These are phyloP conservation scores for Trichoderma afroharzianum DNA, from an alignment of 2,329 filamentous ascomycete genomes.

Conservation along the genomic window DNA sequence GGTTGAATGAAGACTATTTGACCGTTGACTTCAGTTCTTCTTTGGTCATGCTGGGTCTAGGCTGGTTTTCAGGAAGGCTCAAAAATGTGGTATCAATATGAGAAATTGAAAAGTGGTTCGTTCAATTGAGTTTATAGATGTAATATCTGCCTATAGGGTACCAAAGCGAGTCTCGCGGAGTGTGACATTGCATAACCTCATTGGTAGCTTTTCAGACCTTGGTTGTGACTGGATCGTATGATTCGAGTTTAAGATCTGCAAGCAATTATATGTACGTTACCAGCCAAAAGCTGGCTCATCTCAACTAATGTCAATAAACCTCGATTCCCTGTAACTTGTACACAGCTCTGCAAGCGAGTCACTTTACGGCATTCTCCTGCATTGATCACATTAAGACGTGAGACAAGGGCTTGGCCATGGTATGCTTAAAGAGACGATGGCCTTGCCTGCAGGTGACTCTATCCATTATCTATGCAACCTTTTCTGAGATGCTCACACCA, in stretches of 20 bases:
- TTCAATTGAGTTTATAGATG: not conserved
- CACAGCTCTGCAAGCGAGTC: not conserved
- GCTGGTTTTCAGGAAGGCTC: not conserved
- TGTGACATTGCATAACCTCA: not conserved
- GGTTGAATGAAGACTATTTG: not conserved
- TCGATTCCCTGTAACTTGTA: not conserved
- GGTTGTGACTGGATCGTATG: not conserved
- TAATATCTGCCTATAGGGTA: not conserved
- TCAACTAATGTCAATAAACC: not conserved
- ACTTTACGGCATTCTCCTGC: not conserved
- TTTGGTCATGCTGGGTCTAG: not conserved
- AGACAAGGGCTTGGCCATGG: not conserved
- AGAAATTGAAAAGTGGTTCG: not conserved
- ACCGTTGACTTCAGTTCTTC: not conserved
- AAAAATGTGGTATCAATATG: not conserved
- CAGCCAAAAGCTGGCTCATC: not conserved
- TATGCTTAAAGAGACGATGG: not conserved
- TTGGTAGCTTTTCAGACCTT: not conserved
- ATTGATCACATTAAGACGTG: not conserved
- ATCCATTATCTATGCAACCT: not conserved
- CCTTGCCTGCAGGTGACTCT: not conserved
- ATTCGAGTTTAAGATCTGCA: not conserved
- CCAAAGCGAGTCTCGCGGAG: not conserved
- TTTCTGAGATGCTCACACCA: not conserved
- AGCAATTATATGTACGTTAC: not conserved